These are phyloP conservation scores for Exobasidium cylindrosporum DNA, from an alignment of 1,284 basidiomycete species.

Conservation along the genomic window DNA sequence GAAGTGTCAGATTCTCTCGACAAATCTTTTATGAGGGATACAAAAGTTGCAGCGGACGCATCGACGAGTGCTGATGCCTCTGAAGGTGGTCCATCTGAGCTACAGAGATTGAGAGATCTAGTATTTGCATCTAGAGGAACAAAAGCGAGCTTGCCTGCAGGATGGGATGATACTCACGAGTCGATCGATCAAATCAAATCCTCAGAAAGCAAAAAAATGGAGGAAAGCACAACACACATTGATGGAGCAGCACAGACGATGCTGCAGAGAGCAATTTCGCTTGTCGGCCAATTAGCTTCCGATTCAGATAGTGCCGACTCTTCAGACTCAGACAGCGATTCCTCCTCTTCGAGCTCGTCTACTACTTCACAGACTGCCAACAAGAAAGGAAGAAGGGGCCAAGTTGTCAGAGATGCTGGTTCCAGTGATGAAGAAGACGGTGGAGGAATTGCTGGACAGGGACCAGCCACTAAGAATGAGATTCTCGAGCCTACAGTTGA, in stretches of 20 bases:
- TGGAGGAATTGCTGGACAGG: conserved; percentile 17
- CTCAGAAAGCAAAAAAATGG: conserved; percentile 2
- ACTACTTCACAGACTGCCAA: conserved; percentile 17
- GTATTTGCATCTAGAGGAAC: conserved; percentile 9
- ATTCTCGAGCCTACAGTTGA: conserved; percentile 30
- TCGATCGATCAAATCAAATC: not conserved
- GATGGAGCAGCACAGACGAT: not conserved
- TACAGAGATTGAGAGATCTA: not conserved
- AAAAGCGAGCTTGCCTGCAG: conserved; percentile 10
- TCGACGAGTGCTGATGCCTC: not conserved
- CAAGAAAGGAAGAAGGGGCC: not conserved
- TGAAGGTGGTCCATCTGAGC: not conserved
- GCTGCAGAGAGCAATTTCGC: conserved; percentile 3
- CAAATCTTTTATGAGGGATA: too few relatives aligned
- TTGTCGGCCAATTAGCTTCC: not conserved
- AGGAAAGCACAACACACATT: not conserved
- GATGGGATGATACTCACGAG: conserved; percentile 5
- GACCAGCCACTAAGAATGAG: conserved; percentile 47
- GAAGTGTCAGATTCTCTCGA: too few relatives aligned
- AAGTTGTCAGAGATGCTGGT: conserved; percentile 1
- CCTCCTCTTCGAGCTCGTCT: conserved; percentile 5
- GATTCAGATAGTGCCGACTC: conserved; percentile 4
- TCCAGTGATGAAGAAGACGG: conserved; percentile 33
- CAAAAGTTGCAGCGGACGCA: not conserved
- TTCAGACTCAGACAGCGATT: not conserved